phyloP scores from a whole-genome alignment of 768 basidiomycete species.

The Tephrocybe sp. region DNA sequence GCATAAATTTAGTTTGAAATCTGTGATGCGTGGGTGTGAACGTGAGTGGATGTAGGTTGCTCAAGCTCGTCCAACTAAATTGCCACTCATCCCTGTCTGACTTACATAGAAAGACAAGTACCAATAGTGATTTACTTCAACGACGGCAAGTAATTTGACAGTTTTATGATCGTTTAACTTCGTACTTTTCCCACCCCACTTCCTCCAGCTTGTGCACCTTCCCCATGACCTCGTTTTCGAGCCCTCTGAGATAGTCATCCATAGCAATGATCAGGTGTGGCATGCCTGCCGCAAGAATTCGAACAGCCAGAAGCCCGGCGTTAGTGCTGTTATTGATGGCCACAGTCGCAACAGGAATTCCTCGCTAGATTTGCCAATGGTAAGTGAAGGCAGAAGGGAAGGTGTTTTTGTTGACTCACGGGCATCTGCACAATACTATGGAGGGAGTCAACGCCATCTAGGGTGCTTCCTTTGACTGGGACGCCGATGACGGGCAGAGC shows the following conservation, averaged over 20 bases:
- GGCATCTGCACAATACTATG: constrained; percentile 99
- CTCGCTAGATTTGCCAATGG: constrained; percentile 52
- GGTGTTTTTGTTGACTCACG: constrained; percentile 43
- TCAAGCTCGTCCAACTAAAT: no score
- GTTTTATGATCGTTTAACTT: constrained; percentile 34
- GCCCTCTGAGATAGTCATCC: constrained; percentile 64
- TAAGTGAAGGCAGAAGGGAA: constrained; percentile 3
- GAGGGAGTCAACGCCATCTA: constrained; percentile 96
- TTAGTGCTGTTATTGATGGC: constrained; percentile 96
- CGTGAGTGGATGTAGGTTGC: no score
- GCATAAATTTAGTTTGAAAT: no score
- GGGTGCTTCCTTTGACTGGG: constrained; percentile 89
- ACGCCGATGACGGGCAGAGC: constrained; percentile 92
- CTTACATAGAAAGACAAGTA: no score
- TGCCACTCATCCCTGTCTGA: no score
- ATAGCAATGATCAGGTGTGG: constrained; percentile 64
- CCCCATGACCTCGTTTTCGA: constrained; percentile 73
- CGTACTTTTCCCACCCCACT: constrained; percentile 86
- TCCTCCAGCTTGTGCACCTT: constrained; percentile 77
- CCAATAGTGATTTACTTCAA: no score
- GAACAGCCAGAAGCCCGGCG: constrained; percentile 86
- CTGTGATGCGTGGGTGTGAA: no score
- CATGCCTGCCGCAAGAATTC: constrained; percentile 79
- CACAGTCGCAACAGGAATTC: constrained; percentile 95
- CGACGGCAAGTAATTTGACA: neutral